Percentiles rank a stretch among this genome's conserved stretches.
Conservation (phyloP, 352 stramenopile species). For the Globisporangium viniferum region DNA sequence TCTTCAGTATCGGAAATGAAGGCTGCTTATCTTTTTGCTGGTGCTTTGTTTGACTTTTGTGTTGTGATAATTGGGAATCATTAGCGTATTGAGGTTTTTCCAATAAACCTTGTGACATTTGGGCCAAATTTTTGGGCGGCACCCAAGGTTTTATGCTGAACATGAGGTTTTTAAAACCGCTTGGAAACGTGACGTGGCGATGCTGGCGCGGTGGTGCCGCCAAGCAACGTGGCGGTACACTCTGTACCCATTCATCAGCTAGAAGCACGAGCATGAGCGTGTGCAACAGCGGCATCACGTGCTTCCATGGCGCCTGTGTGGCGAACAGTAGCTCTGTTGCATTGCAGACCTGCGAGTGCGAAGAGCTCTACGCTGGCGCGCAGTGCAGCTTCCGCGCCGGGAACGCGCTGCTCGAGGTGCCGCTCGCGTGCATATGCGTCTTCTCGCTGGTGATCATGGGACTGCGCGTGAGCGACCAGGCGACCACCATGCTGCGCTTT, state of each 20-base stretch:
- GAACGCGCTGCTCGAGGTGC: constrained; percentile 51
- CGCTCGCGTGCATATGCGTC: constrained; percentile 36
- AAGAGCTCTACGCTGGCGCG: constrained; percentile 40
- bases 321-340: constrained; percentile 10
- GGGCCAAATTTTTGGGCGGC: background rate
- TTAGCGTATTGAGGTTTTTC: background rate
- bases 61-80: no score
- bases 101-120: background rate
- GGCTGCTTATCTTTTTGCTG: background rate
- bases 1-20: background rate
- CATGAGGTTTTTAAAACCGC: background rate
- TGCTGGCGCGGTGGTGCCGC: background rate
- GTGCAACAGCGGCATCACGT: constrained; percentile 21
- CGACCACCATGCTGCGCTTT: constrained; percentile 35
- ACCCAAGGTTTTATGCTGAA: background rate
- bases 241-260: background rate
- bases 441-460: constrained; percentile 36
- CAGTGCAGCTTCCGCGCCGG: constrained; percentile 43
- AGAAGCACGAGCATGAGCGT: background rate
- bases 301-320: constrained; percentile 52
- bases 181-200: constrained; percentile 4
- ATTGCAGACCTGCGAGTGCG: constrained; percentile 32
- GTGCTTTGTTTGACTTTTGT: background rate
- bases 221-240: background rate
- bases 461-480: constrained; percentile 24